These are phyloP conservation scores for Wickerhamiella nectarea DNA, from an alignment of 805 yeast species.

Conservation along the genomic window DNA sequence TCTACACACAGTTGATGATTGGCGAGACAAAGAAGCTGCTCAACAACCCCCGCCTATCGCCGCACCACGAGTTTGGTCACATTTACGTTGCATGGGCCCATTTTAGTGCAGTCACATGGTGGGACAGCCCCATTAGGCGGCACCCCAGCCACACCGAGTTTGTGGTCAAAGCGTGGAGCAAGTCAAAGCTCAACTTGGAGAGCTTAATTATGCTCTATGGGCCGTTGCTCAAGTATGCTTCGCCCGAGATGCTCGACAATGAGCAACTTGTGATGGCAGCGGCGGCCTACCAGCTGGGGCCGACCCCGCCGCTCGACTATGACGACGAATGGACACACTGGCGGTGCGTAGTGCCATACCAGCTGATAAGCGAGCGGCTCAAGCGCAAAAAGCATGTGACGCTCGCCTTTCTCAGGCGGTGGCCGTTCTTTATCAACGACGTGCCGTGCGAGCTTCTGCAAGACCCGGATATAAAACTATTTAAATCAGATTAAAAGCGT, in stretches of 20 bases:
- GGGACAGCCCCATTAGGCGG: neutral
- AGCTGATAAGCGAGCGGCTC: neutral
- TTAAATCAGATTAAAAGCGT: constrained; percentile 12
- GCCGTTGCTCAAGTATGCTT: neutral
- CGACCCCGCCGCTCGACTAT: neutral
- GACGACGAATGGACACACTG: neutral
- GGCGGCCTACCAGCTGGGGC: neutral
- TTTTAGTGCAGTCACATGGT: neutral
- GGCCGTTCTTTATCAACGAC: neutral
- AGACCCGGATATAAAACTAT: neutral
- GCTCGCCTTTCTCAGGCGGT: neutral
- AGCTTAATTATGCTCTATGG: neutral
- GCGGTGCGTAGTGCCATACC: neutral
- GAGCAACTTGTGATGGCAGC: neutral
- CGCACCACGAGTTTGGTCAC: neutral
- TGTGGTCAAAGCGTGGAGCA: neutral
- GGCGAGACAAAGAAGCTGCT: neutral
- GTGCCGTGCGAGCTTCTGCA: neutral
- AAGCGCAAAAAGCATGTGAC: neutral
- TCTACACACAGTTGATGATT: neutral
- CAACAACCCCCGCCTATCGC: no score
- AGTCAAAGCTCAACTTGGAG: neutral
- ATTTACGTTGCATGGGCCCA: neutral
- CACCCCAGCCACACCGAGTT: neutral
- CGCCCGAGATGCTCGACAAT: neutral